These are phyloP conservation scores for Nemania abortiva DNA, from an alignment of 2,329 filamentous ascomycete species.

Conservation along the genomic window DNA sequence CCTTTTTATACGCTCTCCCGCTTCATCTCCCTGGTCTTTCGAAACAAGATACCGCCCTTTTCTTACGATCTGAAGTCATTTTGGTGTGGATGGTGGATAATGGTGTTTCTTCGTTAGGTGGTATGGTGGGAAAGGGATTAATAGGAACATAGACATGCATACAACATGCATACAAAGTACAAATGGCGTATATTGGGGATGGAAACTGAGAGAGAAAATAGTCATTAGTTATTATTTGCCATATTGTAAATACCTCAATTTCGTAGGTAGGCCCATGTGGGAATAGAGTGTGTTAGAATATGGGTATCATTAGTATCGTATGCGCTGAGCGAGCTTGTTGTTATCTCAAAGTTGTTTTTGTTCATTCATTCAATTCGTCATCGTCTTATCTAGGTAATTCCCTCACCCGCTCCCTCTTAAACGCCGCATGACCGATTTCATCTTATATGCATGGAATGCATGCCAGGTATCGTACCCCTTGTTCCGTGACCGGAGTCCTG, in stretches of 20 bases:
- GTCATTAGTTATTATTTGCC: not conserved
- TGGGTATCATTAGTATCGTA: too few relatives aligned
- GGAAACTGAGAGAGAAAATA: not conserved
- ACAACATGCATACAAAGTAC: not conserved
- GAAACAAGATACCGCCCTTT: slow-evolving; percentile 3
- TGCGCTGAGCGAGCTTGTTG: not conserved
- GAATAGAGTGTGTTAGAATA: not conserved
- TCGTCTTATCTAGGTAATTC: not conserved
- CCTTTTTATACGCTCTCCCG: slow-evolving; percentile 6
- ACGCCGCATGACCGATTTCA: not conserved
- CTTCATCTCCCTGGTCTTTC: not conserved
- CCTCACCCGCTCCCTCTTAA: not conserved
- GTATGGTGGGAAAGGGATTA: not conserved
- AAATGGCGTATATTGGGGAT: slow-evolving; percentile 2
- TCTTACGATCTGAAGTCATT: not conserved
- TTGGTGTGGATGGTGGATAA: slow-evolving; percentile 6
- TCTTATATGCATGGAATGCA: not conserved
- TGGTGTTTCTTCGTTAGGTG: slow-evolving; percentile 1
- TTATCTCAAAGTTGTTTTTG: not conserved
- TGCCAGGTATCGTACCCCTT: not conserved
- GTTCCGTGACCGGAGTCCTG: not conserved
- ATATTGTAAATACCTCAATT: slow-evolving; percentile 7
- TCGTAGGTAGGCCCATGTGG: not conserved
- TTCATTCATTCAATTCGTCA: not conserved
- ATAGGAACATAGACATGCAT: not conserved